Conservation (phyloP, 2,329 filamentous ascomycete species). For the Sporothrix luriei region DNA sequence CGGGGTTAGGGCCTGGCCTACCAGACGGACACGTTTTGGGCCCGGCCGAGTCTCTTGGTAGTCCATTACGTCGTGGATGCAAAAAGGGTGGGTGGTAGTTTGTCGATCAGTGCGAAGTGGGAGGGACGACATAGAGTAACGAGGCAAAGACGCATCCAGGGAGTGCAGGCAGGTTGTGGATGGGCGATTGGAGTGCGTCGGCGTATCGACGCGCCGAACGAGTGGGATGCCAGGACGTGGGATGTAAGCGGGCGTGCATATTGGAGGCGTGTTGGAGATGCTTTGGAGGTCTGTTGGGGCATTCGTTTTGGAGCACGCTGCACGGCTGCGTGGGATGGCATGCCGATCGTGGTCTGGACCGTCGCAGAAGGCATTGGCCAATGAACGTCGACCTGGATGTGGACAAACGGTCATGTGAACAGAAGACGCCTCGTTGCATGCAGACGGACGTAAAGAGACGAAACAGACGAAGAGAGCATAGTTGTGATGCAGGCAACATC, state of each 20-base stretch:
- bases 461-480: too few species aligned
- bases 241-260: background rate
- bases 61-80: conserved; percentile 25
- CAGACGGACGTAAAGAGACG: background rate
- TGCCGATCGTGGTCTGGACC: background rate
- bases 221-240: too few species aligned
- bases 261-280: too few species aligned
- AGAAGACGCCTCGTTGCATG: background rate
- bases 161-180: background rate
- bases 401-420: conserved; percentile 1
- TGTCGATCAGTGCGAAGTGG: background rate
- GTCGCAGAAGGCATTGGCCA: background rate
- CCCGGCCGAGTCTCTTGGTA: conserved; percentile 18
- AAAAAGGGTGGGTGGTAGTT: background rate
- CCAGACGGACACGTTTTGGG: conserved; percentile 16
- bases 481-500: background rate
- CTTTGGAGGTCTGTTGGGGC: too few species aligned
- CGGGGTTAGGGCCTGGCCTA: background rate
- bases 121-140: background rate
- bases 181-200: background rate
- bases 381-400: background rate
- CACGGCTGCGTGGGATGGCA: background rate
- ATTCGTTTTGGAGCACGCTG: too few species aligned
- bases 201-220: background rate
- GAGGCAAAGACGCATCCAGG: background rate